Evolutionary conservation across 2,329 filamentous ascomycete species (phyloP).

Genomic region (Aspergillus sp.): DNA sequence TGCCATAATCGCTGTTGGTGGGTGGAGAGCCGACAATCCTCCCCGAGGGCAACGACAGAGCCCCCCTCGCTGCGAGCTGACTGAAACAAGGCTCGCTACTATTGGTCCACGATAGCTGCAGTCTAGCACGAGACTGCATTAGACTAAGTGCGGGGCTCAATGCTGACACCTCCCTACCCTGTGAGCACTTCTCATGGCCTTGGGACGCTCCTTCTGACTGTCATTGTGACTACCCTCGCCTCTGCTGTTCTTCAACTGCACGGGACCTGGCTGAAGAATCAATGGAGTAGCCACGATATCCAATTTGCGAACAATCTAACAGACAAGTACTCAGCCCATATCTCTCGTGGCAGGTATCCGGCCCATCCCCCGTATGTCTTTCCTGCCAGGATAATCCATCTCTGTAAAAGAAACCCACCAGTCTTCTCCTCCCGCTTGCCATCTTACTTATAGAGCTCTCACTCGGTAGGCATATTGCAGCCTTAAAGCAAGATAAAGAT

Average conservation of each 20-base stretch:
- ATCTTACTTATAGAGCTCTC: background rate
- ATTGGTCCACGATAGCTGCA: no score
- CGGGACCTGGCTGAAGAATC: conserved; percentile 1
- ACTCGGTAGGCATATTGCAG: background rate
- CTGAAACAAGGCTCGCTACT: no score
- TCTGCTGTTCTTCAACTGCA: background rate
- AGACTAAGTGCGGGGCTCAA: no score
- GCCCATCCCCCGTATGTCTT: background rate
- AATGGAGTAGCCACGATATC: background rate
- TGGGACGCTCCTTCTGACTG: background rate
- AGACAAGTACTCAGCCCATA: background rate
- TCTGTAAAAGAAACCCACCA: background rate
- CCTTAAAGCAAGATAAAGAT: background rate
- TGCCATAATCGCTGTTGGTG: no score
- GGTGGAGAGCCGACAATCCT: no score
- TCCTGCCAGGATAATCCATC: background rate
- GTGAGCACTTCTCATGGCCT: conserved; percentile 18
- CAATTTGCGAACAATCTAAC: background rate
- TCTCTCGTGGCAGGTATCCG: background rate
- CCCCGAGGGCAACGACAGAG: no score
- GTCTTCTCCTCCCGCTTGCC: background rate
- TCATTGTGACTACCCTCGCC: background rate
- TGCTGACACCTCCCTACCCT: no score
- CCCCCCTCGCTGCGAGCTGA: no score
- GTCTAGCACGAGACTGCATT: no score